Evolutionary conservation across 2,329 filamentous ascomycete genomes (phyloP).

Genomic region (Pestalotiopsis fici): DNA sequence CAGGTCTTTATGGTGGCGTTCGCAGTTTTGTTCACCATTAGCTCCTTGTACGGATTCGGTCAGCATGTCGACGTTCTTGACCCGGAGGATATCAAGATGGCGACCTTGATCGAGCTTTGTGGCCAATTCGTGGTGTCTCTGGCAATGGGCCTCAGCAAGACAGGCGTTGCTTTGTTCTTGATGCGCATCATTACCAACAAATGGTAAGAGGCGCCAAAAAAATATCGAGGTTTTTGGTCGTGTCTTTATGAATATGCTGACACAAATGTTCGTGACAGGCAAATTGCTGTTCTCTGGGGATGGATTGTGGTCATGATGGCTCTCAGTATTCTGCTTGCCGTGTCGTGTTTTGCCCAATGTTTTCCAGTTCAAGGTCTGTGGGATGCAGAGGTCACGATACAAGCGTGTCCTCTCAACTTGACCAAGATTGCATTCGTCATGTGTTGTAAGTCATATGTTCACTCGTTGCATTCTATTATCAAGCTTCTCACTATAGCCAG

Average conservation of each 20-base stretch:
- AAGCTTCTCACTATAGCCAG: slow-evolving; percentile 5
- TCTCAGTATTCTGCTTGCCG: slow-evolving; percentile 13
- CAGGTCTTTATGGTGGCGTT: slow-evolving; percentile 3
- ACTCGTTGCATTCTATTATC: not conserved
- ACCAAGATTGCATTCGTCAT: slow-evolving; percentile 15
- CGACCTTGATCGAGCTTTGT: slow-evolving; percentile 13
- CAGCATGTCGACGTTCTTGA: slow-evolving; percentile 13
- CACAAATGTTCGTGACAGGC: slow-evolving; percentile 8
- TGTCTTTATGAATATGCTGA: not conserved
- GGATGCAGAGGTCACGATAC: slow-evolving; percentile 11
- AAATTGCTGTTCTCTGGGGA: slow-evolving; percentile 16
- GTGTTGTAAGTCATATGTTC: slow-evolving; percentile 14
- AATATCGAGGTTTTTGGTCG: too few relatives aligned
- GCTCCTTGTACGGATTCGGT: slow-evolving; percentile 15
- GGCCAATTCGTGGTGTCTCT: slow-evolving; percentile 14
- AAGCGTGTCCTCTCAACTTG: slow-evolving; percentile 14
- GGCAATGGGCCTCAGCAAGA: slow-evolving; percentile 18
- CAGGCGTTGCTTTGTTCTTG: slow-evolving; percentile 16
- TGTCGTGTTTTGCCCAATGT: slow-evolving; percentile 17
- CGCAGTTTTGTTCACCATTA: slow-evolving; percentile 10
- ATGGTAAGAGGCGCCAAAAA: slow-evolving; percentile 11
- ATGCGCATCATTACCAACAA: slow-evolving; percentile 15
- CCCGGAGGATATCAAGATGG: slow-evolving; percentile 12
- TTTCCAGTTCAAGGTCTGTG: slow-evolving; percentile 15
- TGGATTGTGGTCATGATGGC: slow-evolving; percentile 18